These are phyloP conservation scores for Bocquillonia castaneifolia DNA, from an alignment of 441 rosid species.

Conservation along the genomic window DNA sequence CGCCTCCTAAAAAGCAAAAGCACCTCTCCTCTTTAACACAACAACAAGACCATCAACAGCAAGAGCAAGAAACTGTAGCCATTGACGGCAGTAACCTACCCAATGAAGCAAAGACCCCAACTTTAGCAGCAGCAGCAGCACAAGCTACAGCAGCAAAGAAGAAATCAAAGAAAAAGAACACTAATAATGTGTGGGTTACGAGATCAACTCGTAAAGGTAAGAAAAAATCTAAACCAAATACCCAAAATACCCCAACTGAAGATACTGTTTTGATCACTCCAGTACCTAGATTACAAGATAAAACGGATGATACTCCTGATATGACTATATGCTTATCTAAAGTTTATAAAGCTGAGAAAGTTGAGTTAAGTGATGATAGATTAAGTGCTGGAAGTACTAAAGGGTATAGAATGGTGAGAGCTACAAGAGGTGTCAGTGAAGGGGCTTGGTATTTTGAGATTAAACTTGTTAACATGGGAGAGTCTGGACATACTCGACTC, in stretches of 20 bases:
- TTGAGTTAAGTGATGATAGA: conserved; percentile 78
- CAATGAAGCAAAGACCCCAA: conserved; percentile 14
- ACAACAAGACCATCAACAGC: conserved; percentile 15
- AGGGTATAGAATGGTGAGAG: conserved; percentile 95
- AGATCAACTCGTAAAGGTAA: conserved; percentile 83
- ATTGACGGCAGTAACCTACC: conserved; percentile 6
- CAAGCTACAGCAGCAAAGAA: conserved; percentile 28
- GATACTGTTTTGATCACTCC: conserved; percentile 74
- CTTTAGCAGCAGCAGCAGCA: background rate
- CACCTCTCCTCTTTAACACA: conserved; percentile 30
- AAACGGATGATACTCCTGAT: conserved; percentile 66
- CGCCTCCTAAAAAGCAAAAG: conserved; percentile 62
- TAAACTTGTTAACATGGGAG: conserved; percentile 66
- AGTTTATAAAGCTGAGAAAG: conserved; percentile 95
- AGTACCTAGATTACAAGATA: conserved; percentile 71
- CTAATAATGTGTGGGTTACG: conserved; percentile 75
- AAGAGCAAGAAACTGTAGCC: conserved; percentile 23
- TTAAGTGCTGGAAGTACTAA: conserved; percentile 79
- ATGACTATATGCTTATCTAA: conserved; percentile 68
- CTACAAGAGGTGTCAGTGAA: conserved; percentile 82
- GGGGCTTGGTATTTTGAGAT: conserved; percentile 98
- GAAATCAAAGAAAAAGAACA: conserved; percentile 84
- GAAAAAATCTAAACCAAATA: conserved; percentile 68
- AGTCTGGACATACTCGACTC: conserved; percentile 82
- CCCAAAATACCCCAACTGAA: conserved; percentile 49